phyloP scores from a whole-genome alignment of 495 filamentous ascomycete genomes.

The Talaromyces thailandensis region DNA sequence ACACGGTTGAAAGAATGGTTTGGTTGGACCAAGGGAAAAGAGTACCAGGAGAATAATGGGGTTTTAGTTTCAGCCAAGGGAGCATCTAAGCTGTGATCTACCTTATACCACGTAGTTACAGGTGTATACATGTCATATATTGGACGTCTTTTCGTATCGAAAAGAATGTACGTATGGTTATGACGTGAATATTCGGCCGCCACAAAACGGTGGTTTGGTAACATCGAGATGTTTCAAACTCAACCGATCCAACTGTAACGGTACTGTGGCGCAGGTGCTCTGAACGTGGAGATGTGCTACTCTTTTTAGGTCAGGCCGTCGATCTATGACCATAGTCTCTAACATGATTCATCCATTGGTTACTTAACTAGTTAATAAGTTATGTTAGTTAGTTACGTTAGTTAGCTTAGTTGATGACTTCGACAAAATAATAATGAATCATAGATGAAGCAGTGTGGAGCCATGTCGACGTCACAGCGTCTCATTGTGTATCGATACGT shows the following conservation, averaged over 20 bases:
- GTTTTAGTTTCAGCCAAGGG: background rate
- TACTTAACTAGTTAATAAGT: too few species aligned
- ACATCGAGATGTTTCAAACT: background rate
- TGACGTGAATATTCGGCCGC: background rate
- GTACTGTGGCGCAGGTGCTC: conserved; percentile 4
- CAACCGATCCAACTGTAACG: background rate
- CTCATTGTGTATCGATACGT: background rate
- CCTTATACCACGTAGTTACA: too few species aligned
- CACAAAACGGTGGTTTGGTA: background rate
- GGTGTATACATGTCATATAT: background rate
- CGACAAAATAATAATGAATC: background rate
- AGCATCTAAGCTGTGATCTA: background rate
- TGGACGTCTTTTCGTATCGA: background rate
- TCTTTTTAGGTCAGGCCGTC: too few species aligned
- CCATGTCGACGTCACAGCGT: conserved; percentile 1
- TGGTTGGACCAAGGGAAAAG: conserved; percentile 62
- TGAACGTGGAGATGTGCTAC: background rate
- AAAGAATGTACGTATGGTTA: background rate
- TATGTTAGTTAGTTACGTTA: too few species aligned
- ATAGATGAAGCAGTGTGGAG: background rate
- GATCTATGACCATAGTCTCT: too few species aligned
- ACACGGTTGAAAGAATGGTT: conserved; percentile 65
- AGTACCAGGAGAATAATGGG: conserved; percentile 42
- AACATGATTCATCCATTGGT: too few species aligned
- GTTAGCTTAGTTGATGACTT: too few species aligned